Evolutionary conservation across 1,139 yeast species (phyloP), one percentile per base, ranked within the genome.

Genomic region (Hyphopichia pseudoburtonii): DNA sequence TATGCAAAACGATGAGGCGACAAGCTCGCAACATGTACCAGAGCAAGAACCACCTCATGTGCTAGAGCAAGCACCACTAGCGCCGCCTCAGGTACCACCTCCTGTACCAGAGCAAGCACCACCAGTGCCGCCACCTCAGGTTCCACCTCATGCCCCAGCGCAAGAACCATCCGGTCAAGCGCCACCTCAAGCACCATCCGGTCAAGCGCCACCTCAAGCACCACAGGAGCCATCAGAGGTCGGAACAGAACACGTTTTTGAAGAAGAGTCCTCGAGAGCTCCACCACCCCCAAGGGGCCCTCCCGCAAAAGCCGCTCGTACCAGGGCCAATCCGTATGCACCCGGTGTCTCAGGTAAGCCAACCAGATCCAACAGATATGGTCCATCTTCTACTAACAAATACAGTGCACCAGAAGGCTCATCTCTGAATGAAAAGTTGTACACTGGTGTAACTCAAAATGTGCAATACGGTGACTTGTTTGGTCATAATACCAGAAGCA

Each of bases 291-390:
- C 42, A 21, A 39, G 35, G 6, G 33, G 35, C 5, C 28, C 15
- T 5, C 15, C 49, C 15, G 28, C 39, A 4, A 36, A 40, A 7
- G 10, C 5, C 10, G 11, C 35, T 8, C 42, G 37, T 28, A 32
- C 46, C 4, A 56, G 50, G 37, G 45, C 45, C n/a, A 68, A 69
- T 40, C 74, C 76, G 21, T 69, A 70, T 47, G 74, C 75, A 2
- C 75, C 76, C 12, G 57, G 60, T 3, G 26, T 37, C 12, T 33
- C 40, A 15, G 39, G 50, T 14, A 48, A 45, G 35, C 37, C 47
- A 15, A 24, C 51, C 9, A 51, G 47, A 32, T 51, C 44, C 35
- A 59, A 41, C 40, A 60, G 48, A 34, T 64, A 64, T 38, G 68
- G 68, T 1, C 67, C 69, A 7, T 15, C 29, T 8, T 14, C 26